Base-by-base conservation (phyloP, 345 rosid species). In the Gossypium longicalyx region DNA sequence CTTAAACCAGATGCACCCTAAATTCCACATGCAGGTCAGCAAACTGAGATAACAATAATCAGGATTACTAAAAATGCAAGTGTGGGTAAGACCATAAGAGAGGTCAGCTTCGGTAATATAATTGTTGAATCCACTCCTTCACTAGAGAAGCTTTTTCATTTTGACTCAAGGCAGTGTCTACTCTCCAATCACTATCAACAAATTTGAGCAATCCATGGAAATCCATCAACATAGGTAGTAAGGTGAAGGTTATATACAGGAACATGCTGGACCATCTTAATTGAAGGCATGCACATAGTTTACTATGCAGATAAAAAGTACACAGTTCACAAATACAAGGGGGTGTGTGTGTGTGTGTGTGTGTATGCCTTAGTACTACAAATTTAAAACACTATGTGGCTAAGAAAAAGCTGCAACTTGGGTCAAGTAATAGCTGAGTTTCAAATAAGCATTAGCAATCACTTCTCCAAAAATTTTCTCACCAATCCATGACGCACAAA, bases 401-500 rank as follows among this genome's bases (percentile, higher is more conserved):
- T 60, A 29, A 23, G 10, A 53, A 29, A 72, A 12, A 44, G 29
- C 44, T 10, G 29, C 17, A 62, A 48, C 29, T 73, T 64, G 19
- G 22, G 59, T 49, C 64, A 53, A 34, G n/a, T 8, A 72, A 71
- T 67, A 49, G 41, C 8, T 51, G 19, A 77, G 27, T 52, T 25
- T 75, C 34, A 17, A 17, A 47, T 4, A 45, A 25, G 60, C 44
- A 25, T 41, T 44, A 51, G 41, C 60, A 71, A 72, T 71, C 58
- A 16, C 75, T 62, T 23, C 53, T 56, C 76, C 27, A 41, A 16
- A 27, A 52, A 11, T 72, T 44, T 61, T 53, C 86, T 82, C 76
- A 94, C 98, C 98, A 67, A 94, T 89, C 98, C 98, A 94, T 53
- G 93, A 85, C 54, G 91, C 92, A 85, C 97, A 94, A 52, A 94